These are phyloP conservation scores for Leccinum variicolor DNA, from an alignment of 768 basidiomycete genomes.

Conservation along the genomic window DNA sequence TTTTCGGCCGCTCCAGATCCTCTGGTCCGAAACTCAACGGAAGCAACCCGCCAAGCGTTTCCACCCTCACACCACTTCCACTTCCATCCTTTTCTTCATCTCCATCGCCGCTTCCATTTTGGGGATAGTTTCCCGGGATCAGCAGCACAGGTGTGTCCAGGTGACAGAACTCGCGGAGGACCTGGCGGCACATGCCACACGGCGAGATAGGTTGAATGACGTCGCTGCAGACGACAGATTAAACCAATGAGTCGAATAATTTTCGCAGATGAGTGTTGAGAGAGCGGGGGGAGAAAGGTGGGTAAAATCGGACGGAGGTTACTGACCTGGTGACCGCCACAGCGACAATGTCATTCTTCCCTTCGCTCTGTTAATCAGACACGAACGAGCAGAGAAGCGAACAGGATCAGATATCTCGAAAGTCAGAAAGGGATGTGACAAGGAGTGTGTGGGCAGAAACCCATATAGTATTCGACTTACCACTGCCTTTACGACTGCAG, in stretches of 20 bases:
- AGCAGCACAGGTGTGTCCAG: constrained; percentile 70
- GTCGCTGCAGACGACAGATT: constrained; percentile 48
- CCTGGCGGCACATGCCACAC: constrained; percentile 92
- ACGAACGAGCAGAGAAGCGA: not conserved
- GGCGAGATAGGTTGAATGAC: constrained; percentile 67
- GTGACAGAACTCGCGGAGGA: constrained; percentile 82
- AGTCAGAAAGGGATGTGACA: not conserved
- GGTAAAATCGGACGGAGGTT: not conserved
- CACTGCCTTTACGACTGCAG: constrained; percentile 91
- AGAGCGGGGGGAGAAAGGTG: not conserved
- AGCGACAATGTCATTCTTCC: constrained; percentile 62
- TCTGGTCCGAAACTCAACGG: constrained; percentile 90
- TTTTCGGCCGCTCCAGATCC: constrained; percentile 53
- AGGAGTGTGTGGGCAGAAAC: not conserved
- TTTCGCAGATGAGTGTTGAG: not conserved
- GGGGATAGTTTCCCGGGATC: constrained; percentile 61
- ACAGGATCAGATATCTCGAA: not conserved
- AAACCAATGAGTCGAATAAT: not conserved
- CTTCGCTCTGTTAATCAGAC: constrained; percentile 62
- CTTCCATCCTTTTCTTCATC: constrained; percentile 30
- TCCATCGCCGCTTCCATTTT: constrained; percentile 23
- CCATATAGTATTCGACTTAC: constrained; percentile 43
- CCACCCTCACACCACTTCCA: constrained; percentile 45
- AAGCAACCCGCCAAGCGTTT: constrained; percentile 69
- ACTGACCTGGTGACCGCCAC: constrained; percentile 80